Evolutionary conservation across 768 basidiomycete species (phyloP).

Genomic region (Sarcomyxa edulis): DNA sequence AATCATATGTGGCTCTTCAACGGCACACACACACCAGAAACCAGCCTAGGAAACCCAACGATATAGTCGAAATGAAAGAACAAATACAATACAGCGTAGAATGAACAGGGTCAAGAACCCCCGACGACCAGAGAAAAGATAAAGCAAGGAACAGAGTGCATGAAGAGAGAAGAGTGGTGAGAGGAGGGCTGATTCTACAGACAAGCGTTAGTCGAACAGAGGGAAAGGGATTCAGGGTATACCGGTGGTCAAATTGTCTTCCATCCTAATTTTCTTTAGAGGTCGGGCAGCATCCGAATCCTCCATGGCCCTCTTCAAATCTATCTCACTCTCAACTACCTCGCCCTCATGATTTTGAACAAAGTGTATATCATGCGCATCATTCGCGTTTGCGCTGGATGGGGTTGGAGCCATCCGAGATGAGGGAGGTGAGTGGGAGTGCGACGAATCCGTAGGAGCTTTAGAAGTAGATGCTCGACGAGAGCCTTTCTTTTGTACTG

Average conservation of each 20-base stretch:
- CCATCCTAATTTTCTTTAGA: slow-evolving; percentile 72
- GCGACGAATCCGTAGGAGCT: slow-evolving; percentile 31
- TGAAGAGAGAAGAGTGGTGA: too few species aligned
- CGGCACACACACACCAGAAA: too few species aligned
- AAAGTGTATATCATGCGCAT: slow-evolving; percentile 27
- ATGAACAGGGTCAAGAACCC: too few species aligned
- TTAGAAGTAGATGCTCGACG: slow-evolving; percentile 54
- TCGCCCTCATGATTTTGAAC: slow-evolving; percentile 32
- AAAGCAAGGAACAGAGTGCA: slow-evolving; percentile 12
- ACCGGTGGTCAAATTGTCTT: slow-evolving; percentile 38
- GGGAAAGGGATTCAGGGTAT: slow-evolving; percentile 58
- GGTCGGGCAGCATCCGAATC: slow-evolving; percentile 46
- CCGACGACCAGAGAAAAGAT: slow-evolving; percentile 11
- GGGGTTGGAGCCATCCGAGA: slow-evolving; percentile 44
- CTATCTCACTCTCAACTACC: slow-evolving; percentile 40
- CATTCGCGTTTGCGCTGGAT: slow-evolving; percentile 27
- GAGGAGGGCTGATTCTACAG: slow-evolving; percentile 39
- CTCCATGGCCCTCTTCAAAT: slow-evolving; percentile 58
- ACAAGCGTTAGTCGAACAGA: too few species aligned
- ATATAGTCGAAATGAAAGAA: too few species aligned
- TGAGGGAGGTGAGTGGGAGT: slow-evolving; percentile 52
- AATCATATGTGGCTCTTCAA: too few species aligned
- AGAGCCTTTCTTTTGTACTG: slow-evolving; percentile 37
- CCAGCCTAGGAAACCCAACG: too few species aligned
- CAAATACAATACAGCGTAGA: too few species aligned